Evolutionary conservation across 768 basidiomycete species (phyloP).

Genomic region (Collybiopsis luxurians): DNA sequence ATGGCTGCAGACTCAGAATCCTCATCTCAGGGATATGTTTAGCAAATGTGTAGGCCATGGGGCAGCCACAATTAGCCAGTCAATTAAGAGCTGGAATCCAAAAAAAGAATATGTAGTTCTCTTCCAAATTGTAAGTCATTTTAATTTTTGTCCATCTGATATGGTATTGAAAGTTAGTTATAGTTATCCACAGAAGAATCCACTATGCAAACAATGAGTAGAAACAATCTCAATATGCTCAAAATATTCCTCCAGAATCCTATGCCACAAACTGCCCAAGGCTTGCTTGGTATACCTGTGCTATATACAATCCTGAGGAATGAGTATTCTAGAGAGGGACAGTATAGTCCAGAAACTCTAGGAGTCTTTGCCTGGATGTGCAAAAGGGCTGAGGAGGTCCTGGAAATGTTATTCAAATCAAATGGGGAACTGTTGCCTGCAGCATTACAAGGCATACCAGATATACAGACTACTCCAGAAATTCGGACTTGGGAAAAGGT

Average conservation of each 20-base stretch:
- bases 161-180: background rate
- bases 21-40: background rate
- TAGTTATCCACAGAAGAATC: background rate
- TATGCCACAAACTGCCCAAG: background rate
- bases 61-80: background rate
- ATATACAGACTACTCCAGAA: no score
- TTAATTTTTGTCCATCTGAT: no score
- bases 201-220: background rate
- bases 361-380: background rate
- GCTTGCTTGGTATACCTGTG: background rate
- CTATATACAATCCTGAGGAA: background rate
- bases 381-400: background rate
- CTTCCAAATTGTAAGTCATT: background rate
- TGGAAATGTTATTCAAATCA: background rate
- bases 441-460: no score
- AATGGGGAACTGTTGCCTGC: background rate
- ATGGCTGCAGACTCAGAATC: background rate
- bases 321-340: background rate
- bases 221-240: background rate
- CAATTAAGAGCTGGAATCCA: background rate
- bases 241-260: background rate
- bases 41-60: background rate
- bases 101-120: background rate
- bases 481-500: background rate
- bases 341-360: background rate